Conservation (phyloP, 2,329 filamentous ascomycete species). For the Aspergillus caelatus region DNA sequence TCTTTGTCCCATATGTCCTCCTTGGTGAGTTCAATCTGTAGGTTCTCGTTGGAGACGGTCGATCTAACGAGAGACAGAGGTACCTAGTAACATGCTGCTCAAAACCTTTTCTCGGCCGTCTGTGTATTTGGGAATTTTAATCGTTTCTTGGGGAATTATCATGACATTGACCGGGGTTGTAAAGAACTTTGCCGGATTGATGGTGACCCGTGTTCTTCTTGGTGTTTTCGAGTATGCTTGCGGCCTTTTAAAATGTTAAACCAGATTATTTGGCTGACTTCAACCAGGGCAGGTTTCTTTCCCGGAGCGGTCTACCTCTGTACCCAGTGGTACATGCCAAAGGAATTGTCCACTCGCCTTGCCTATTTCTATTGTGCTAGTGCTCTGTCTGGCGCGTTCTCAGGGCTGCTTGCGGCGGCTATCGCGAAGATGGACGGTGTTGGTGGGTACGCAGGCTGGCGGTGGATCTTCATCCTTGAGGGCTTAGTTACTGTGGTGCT, state of each 20-base stretch:
- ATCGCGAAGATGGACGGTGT: constrained; percentile 26
- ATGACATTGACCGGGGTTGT: constrained; percentile 54
- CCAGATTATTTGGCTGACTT: not conserved
- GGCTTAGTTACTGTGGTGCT: constrained; percentile 33
- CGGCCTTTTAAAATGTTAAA: too few species aligned
- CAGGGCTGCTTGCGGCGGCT: constrained; percentile 42
- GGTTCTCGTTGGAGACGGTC: not conserved
- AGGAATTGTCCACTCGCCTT: constrained; percentile 35
- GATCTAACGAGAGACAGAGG: constrained; percentile 16
- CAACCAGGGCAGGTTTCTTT: constrained; percentile 38
- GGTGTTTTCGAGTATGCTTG: constrained; percentile 40
- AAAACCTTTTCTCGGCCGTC: constrained; percentile 29
- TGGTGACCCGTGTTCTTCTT: constrained; percentile 51
- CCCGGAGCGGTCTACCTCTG: constrained; percentile 30
- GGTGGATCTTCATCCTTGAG: constrained; percentile 54
- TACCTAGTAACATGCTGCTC: constrained; percentile 23
- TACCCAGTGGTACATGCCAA: constrained; percentile 41
- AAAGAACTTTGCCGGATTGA: constrained; percentile 49
- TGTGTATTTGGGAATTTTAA: constrained; percentile 28
- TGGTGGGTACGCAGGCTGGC: constrained; percentile 15
- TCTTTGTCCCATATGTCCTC: constrained; percentile 15
- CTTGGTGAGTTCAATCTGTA: constrained; percentile 10
- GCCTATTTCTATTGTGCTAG: constrained; percentile 29
- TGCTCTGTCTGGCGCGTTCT: constrained; percentile 34
- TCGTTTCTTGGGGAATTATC: constrained; percentile 49